These are phyloP conservation scores for Glarea lozoyensis DNA, from an alignment of 495 filamentous ascomycete species.

Conservation along the genomic window DNA sequence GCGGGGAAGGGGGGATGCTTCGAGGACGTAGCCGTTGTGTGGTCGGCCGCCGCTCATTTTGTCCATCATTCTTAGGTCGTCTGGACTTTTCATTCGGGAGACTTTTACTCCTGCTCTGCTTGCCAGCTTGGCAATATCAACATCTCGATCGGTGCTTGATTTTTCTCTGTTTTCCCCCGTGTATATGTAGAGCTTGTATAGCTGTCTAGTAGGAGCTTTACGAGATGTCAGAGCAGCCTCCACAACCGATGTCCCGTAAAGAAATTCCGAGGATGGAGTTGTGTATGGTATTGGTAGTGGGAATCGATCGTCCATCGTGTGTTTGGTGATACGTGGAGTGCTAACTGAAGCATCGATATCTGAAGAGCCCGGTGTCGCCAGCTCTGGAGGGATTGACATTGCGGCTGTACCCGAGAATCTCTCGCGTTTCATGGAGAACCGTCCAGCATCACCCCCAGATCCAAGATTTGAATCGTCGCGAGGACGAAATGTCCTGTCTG, in stretches of 20 bases:
- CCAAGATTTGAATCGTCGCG: too few species aligned
- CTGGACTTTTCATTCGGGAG: conserved; percentile 40
- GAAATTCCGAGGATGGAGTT: conserved; percentile 80
- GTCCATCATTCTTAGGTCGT: conserved; percentile 59
- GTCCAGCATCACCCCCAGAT: too few species aligned
- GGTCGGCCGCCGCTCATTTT: conserved; percentile 76
- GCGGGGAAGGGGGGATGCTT: conserved; percentile 74
- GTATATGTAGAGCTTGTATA: conserved; percentile 82
- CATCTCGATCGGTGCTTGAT: conserved; percentile 27
- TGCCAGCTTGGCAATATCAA: conserved; percentile 49
- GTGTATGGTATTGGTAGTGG: conserved; percentile 66
- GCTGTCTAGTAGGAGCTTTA: conserved; percentile 43
- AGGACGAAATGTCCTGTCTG: too few species aligned
- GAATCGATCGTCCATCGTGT: conserved; percentile 10
- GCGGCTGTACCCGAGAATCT: too few species aligned
- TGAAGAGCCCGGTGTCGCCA: neutral
- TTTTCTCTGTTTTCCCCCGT: conserved; percentile 38
- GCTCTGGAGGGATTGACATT: too few species aligned
- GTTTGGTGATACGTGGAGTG: neutral
- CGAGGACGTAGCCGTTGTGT: conserved; percentile 86
- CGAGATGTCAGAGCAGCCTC: conserved; percentile 63
- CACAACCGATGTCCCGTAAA: conserved; percentile 79
- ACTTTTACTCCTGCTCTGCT: conserved; percentile 40
- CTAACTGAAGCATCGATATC: neutral
- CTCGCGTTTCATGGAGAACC: too few species aligned